These are phyloP conservation scores for Tagetes erecta DNA, from an alignment of 129 eudicot species.

Conservation along the genomic window DNA sequence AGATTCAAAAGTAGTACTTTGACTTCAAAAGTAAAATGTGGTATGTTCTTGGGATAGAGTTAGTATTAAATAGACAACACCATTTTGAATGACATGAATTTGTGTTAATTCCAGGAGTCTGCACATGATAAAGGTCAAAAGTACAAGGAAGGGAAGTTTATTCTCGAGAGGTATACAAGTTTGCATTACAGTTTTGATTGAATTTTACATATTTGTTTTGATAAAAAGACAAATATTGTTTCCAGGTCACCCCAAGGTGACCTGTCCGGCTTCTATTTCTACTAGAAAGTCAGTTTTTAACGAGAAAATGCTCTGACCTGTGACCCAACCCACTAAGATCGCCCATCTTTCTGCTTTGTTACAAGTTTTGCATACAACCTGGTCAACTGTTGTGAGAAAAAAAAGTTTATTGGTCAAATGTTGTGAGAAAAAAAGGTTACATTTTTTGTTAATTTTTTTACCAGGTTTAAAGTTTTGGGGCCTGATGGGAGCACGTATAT, in stretches of 20 bases:
- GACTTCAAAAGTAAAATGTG: conserved; percentile 15
- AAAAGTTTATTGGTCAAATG: neutral
- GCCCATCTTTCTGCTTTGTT: neutral
- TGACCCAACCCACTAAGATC: neutral
- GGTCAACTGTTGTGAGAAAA: neutral
- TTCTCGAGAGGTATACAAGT: conserved; percentile 61
- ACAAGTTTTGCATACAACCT: neutral
- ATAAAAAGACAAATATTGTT: neutral
- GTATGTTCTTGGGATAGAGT: neutral
- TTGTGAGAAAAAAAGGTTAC: neutral
- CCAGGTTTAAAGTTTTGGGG: conserved; percentile 74
- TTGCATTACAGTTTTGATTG: neutral
- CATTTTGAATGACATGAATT: neutral
- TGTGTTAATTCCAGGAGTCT: conserved; percentile 49
- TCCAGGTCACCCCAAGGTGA: neutral
- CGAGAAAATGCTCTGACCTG: neutral
- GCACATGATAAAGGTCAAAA: conserved; percentile 63
- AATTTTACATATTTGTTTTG: neutral
- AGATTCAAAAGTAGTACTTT: conserved; percentile 11
- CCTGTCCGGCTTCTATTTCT: neutral
- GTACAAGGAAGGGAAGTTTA: conserved; percentile 84
- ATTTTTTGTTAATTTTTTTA: neutral
- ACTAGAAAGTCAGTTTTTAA: neutral
- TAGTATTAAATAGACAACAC: neutral
- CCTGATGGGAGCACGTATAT: conserved; percentile 69